These are phyloP conservation scores for Penicillium olsonii DNA, from an alignment of 2,329 filamentous ascomycete genomes.

Conservation along the genomic window DNA sequence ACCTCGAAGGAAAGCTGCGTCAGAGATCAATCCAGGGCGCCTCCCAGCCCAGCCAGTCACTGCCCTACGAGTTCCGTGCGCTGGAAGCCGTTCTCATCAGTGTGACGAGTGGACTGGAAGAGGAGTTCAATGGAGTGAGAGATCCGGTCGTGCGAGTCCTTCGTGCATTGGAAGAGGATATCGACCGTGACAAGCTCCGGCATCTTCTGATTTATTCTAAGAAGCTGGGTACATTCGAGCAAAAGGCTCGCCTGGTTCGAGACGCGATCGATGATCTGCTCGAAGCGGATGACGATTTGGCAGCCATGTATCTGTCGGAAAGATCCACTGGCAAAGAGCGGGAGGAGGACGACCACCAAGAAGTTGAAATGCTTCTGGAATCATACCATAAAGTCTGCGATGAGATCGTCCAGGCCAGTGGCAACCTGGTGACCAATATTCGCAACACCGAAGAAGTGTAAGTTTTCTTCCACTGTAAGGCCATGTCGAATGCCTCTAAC, in stretches of 20 bases:
- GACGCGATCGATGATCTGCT: conserved; percentile 94
- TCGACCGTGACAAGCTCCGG: conserved; percentile 89
- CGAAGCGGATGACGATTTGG: conserved; percentile 92
- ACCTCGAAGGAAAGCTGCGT: conserved; percentile 86
- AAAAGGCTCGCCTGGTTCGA: conserved; percentile 89
- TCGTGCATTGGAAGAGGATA: conserved; percentile 90
- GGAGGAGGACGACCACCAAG: conserved; percentile 84
- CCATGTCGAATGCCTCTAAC: conserved; percentile 17
- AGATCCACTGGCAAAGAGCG: conserved; percentile 73
- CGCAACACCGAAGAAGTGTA: conserved; percentile 98
- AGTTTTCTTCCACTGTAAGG: conserved; percentile 40
- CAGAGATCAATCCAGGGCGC: conserved; percentile 64
- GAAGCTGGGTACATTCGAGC: conserved; percentile 93
- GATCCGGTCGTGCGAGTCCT: conserved; percentile 89
- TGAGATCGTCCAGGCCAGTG: conserved; percentile 93
- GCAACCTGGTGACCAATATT: conserved; percentile 90
- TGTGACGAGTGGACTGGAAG: conserved; percentile 87
- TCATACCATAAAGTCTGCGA: conserved; percentile 98
- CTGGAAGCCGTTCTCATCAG: conserved; percentile 93
- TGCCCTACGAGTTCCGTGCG: conserved; percentile 95
- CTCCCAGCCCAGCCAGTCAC: conserved; percentile 48
- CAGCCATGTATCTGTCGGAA: conserved; percentile 93
- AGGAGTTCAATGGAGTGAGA: conserved; percentile 89
- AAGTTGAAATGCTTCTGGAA: conserved; percentile 94
- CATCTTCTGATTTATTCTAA: conserved; percentile 92